These are phyloP conservation scores for Excoecaria agallocha DNA, from an alignment of 345 rosid genomes.

Conservation along the genomic window DNA sequence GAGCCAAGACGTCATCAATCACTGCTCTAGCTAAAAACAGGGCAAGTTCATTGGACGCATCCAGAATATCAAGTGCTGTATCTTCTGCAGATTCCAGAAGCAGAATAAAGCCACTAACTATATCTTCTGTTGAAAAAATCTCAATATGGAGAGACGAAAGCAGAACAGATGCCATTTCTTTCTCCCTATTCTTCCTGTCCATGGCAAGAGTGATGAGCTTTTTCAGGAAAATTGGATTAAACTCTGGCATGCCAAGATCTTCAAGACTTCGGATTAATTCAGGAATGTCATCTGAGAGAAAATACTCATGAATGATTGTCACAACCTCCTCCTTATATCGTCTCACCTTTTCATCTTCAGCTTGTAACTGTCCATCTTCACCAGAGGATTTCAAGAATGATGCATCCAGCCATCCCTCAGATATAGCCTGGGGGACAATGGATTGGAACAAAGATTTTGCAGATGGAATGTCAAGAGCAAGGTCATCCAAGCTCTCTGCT, in stretches of 20 bases:
- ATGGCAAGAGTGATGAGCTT: constrained; percentile 87
- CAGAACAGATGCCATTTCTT: constrained; percentile 98
- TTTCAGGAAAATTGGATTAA: constrained; percentile 79
- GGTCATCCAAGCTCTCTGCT: constrained; percentile 90
- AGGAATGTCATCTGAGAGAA: constrained; percentile 95
- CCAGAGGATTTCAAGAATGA: constrained; percentile 43
- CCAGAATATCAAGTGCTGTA: constrained; percentile 88
- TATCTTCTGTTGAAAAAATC: constrained; percentile 88
- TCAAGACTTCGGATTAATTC: constrained; percentile 84
- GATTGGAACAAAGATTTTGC: constrained; percentile 63
- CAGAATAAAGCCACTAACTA: constrained; percentile 82
- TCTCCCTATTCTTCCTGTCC: constrained; percentile 98
- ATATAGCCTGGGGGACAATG: constrained; percentile 62
- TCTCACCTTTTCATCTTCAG: constrained; percentile 52
- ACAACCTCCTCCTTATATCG: constrained; percentile 74
- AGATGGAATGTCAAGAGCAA: constrained; percentile 89
- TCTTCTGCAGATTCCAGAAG: constrained; percentile 97
- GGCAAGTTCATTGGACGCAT: constrained; percentile 97
- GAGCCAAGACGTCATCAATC: constrained; percentile 90
- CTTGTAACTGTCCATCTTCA: constrained; percentile 40
- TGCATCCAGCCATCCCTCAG: constrained; percentile 89
- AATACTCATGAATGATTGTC: constrained; percentile 88
- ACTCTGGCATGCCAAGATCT: constrained; percentile 73
- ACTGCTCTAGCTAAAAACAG: constrained; percentile 95
- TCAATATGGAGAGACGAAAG: constrained; percentile 93